Evolutionary conservation across 2,329 filamentous ascomycete species (phyloP), one percentile per base, ranked within the genome.

Genomic region (Sporothrix schenckii): DNA sequence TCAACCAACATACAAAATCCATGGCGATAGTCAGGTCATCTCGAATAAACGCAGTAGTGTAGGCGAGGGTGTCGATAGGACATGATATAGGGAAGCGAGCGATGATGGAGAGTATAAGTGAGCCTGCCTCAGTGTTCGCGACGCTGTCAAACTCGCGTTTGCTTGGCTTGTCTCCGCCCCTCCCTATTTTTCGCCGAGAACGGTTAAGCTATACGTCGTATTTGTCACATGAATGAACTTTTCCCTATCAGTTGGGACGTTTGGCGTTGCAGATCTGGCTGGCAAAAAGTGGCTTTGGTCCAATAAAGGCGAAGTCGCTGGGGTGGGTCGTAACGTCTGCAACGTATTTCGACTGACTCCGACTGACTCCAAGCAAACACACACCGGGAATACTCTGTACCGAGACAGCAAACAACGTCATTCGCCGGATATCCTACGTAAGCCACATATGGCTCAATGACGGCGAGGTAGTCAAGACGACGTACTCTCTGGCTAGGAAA

Each of bases 1-100:
- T 52, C n/a, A 19, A 61, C 44, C 16, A 34, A 79, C 85, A 81
- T 74, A 87, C 85, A 81, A 87, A 87, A 79, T 87, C 85, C 85
- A 87, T 87, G 77, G 77, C 79, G 79, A 78, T 79, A 75, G 77
- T 77, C 78, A 78, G 80, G 79, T 80, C 84, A 85, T 86, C 77
- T 81, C 85, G 74, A 73, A 24, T 16, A 34, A 24, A 39, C 19
- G 34, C 34, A 34, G 67, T 21, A n/a, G 53, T 53, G 39, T 67
- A 34, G 63, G 60, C 30, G 61, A 16, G 21, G 21, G 34, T 41
- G 54, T 5, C 24, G 39, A 30, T 24, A 24, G 65, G 21, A 44
- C 69, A 61, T 70, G 30, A 63, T 34, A 68, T 21, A 30, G 53
- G 16, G 52, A 11, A 41, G 10, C 3, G 14, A 21, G 39, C 56